Percentiles rank a stretch among this genome's conserved stretches.
phyloP scores from a whole-genome alignment of 176 grass and related monocot genomes.

The Zoysia japonica region DNA sequence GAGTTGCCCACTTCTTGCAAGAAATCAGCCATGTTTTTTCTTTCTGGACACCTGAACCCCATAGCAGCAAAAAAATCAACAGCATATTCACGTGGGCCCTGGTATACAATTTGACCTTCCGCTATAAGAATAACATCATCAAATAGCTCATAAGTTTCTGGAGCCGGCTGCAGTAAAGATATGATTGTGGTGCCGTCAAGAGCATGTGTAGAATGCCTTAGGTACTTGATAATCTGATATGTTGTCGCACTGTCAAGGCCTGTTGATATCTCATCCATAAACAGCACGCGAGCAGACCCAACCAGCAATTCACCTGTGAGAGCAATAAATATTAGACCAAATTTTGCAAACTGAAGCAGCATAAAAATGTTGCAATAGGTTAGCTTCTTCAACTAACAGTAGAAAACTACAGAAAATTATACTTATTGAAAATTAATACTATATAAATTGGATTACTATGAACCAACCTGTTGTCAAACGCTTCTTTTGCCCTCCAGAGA shows the following conservation, averaged over 20 bases:
- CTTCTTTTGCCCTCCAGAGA: conserved; percentile 97
- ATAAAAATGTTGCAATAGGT: conserved; percentile 2
- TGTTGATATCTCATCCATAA: conserved; percentile 99
- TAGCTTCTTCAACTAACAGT: conserved; percentile 12
- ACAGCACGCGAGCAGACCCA: conserved; percentile 85
- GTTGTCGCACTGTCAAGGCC: conserved; percentile 98
- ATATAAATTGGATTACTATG: conserved; percentile 11
- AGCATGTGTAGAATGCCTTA: conserved; percentile 89
- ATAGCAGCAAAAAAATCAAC: conserved; percentile 83
- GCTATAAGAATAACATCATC: conserved; percentile 96
- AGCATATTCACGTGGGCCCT: conserved; percentile 77
- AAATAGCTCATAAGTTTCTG: conserved; percentile 97
- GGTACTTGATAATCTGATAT: conserved; percentile 93
- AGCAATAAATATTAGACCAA: conserved; percentile 43
- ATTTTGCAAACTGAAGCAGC: not conserved
- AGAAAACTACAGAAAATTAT: conserved; percentile 17
- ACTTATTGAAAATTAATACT: not conserved
- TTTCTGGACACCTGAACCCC: conserved; percentile 93
- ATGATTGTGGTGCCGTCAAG: conserved; percentile 96
- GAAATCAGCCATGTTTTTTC: conserved; percentile 97
- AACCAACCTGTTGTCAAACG: conserved; percentile 83
- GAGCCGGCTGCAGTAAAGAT: conserved; percentile 88
- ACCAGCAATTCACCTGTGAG: conserved; percentile 84
- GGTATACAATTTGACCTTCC: conserved; percentile 95
- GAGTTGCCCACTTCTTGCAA: conserved; percentile 84